Conservation (phyloP, 192 early-diverging fungal genomes). For the Dissophora globulifera region DNA sequence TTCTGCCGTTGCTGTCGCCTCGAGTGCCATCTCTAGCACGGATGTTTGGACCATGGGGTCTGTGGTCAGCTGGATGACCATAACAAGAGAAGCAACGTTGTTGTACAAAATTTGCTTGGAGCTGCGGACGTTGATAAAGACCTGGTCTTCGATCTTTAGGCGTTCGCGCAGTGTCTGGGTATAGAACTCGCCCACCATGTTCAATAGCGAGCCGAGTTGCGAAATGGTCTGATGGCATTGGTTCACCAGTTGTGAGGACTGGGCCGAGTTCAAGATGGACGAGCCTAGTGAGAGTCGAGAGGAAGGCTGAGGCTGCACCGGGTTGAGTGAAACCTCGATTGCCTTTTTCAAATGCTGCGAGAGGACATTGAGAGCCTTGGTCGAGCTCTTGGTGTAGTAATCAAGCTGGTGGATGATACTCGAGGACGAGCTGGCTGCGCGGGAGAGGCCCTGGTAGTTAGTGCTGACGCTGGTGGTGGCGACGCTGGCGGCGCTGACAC, state of each 20-base stretch:
- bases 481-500: too few relatives aligned
- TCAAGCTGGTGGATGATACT: constrained; percentile 45
- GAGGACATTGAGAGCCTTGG: constrained; percentile 33
- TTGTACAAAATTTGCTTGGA: constrained; percentile 73
- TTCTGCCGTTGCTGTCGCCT: constrained; percentile 62
- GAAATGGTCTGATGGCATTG: constrained; percentile 49
- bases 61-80: constrained; percentile 63
- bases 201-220: constrained; percentile 38
- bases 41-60: constrained; percentile 68
- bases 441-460: background rate
- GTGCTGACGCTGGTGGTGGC: too few relatives aligned
- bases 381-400: constrained; percentile 45
- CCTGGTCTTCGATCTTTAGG: constrained; percentile 41
- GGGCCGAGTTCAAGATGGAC: constrained; percentile 39
- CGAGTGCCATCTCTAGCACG: constrained; percentile 61
- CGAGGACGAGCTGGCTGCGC: background rate
- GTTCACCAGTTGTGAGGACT: constrained; percentile 48
- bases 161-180: constrained; percentile 44
- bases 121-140: constrained; percentile 65
- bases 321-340: constrained; percentile 18
- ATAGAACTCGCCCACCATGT: constrained; percentile 52
- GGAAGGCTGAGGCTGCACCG: background rate
- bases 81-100: constrained; percentile 69
- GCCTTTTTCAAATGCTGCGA: constrained; percentile 35
- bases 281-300: constrained; percentile 29